Evolutionary conservation across 78 protist genomes (phyloP), one percentile per base, ranked within the genome.

Genomic region (Anaeramoeba ignava): DNA sequence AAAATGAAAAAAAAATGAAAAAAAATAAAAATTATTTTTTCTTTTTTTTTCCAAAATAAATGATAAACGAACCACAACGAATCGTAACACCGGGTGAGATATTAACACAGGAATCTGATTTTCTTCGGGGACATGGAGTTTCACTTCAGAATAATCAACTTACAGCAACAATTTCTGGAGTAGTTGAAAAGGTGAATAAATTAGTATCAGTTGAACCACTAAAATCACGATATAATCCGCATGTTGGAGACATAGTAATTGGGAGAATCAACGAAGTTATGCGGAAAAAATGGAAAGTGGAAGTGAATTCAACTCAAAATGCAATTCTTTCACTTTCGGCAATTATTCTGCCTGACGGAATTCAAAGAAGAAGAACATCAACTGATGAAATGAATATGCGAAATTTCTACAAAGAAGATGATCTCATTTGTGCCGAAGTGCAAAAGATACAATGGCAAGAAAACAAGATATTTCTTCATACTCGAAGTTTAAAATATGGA

Each of bases 271-370:
- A 8, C 8, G 73, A 54, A 54, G 93, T 93, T n/a, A 54, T 81
- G 8, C 39, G 85, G 0, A 83, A 82, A 2, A 87, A 90, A 8
- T 94, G 94, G 97, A 81, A 83, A 80, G 93, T 92, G 27, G 97
- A 94, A 38, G 87, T 85, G 1, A 41, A 84, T 27, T 36, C 92
- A 3, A 87, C 87, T 38, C 88, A 89, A 17, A 88, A 89, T 40
- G 91, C 92, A 31, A 42, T 81, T 0, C 83, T 94, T 79, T 8
- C 81, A 68, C 82, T 94, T 39, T 86, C 92, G 2, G 85, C 91
- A 3, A 87, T 94, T 67, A 92, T 91, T 78, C 31, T 93, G n/a
- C 97, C 97, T 0, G 94, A 93, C 40, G 95, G 96, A 2, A 90
- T 88, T n/a, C 54, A 89, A 34, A 38, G 97, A 3, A 84, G 95